Conservation (phyloP, 495 filamentous ascomycete species). For the Rusavskia elegans region DNA sequence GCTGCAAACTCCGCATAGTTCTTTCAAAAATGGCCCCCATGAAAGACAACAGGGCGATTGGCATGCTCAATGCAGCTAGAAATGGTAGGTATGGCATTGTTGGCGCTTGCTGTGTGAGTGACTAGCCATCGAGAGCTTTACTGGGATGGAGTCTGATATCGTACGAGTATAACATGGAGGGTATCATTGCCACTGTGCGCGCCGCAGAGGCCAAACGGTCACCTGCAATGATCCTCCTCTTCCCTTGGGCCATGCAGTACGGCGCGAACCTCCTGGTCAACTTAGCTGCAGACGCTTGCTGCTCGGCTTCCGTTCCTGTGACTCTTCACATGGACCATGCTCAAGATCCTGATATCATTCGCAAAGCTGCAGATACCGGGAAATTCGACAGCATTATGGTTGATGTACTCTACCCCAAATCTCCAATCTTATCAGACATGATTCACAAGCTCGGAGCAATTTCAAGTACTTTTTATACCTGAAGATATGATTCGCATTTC, state of each 20-base stretch:
- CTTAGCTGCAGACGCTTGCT: slow-evolving; percentile 45
- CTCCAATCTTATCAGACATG: too few relatives aligned
- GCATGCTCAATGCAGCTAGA: slow-evolving; percentile 52
- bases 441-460: too few relatives aligned
- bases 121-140: not conserved
- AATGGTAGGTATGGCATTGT: slow-evolving; percentile 52
- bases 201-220: slow-evolving; percentile 61
- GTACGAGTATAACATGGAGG: slow-evolving; percentile 62
- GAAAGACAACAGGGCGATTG: slow-evolving; percentile 41
- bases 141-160: not conserved
- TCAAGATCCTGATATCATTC: slow-evolving; percentile 56
- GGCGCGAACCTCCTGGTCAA: slow-evolving; percentile 46
- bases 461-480: too few relatives aligned
- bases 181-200: slow-evolving; percentile 61
- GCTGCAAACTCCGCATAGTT: too few relatives aligned
- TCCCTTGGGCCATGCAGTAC: slow-evolving; percentile 72
- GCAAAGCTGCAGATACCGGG: slow-evolving; percentile 44
- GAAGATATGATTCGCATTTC: too few relatives aligned
- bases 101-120: slow-evolving; percentile 40
- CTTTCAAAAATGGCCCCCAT: not conserved
- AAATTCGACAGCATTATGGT: slow-evolving; percentile 73
- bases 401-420: slow-evolving; percentile 20
- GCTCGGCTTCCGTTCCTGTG: slow-evolving; percentile 50
- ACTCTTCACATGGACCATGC: slow-evolving; percentile 66
- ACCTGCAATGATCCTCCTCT: slow-evolving; percentile 69